A percentile compares a stretch with the other conserved stretches of the same genome.
phyloP scores from a whole-genome alignment of 2,329 filamentous ascomycete species.

The Fusarium sp. region DNA sequence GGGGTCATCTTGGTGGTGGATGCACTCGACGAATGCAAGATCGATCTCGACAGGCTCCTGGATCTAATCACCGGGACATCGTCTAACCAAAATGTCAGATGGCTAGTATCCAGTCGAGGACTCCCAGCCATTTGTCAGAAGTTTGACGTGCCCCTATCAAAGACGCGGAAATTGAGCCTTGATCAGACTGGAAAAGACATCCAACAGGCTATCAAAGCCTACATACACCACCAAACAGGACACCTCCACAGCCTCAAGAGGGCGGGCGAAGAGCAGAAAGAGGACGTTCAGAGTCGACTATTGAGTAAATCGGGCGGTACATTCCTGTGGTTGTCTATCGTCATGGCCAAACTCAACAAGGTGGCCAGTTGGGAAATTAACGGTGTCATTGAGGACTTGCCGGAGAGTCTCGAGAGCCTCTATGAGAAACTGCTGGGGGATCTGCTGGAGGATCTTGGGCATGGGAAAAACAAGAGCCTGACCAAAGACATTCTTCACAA shows the following conservation, averaged over 20 bases:
- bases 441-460: neutral
- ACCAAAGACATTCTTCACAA: neutral
- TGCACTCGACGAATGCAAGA: neutral
- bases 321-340: neutral
- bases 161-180: neutral
- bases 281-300: neutral
- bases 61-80: neutral
- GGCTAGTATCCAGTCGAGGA: neutral
- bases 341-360: neutral
- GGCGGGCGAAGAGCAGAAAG: rapidly evolving
- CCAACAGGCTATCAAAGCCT: neutral
- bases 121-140: neutral
- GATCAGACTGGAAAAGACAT: neutral
- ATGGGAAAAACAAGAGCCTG: neutral
- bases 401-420: neutral
- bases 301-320: neutral
- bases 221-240: neutral
- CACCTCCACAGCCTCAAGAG: rapidly evolving
- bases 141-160: neutral
- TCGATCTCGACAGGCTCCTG: neutral
- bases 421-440: neutral
- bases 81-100: neutral
- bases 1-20: neutral
- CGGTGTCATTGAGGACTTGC: neutral
- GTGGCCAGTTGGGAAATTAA: neutral